Conservation (phyloP, 805 yeast genomes). For the Novakomyces olei region DNA sequence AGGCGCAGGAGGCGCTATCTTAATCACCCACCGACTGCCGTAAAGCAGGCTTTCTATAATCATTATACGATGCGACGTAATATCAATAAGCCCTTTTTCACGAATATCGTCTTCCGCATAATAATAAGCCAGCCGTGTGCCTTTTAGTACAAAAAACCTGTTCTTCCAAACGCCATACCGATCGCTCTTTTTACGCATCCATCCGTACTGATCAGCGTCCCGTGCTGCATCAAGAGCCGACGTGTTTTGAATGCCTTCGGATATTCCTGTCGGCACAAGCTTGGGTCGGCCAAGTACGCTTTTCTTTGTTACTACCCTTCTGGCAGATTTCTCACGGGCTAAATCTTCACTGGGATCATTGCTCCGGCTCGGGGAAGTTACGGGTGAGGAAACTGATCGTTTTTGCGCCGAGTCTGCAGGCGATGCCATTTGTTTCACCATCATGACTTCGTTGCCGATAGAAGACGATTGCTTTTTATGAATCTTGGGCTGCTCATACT, state of each 20-base stretch:
- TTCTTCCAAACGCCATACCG: slow-evolving; percentile 74
- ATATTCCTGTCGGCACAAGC: slow-evolving; percentile 1
- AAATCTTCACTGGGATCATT: not conserved
- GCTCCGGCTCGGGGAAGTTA: not conserved
- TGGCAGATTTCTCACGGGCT: not conserved
- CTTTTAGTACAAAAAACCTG: slow-evolving; percentile 50
- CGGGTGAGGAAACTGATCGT: no score
- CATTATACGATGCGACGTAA: slow-evolving; percentile 78
- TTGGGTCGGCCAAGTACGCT: slow-evolving; percentile 1
- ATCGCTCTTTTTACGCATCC: slow-evolving; percentile 80
- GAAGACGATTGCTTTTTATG: no score
- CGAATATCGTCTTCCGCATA: slow-evolving; percentile 51
- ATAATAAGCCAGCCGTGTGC: slow-evolving; percentile 80
- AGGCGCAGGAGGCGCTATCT: slow-evolving; percentile 89
- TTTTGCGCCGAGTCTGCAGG: no score
- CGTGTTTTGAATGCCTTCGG: slow-evolving; percentile 60
- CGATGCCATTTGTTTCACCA: no score
- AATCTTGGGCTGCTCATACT: no score
- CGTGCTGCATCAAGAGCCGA: slow-evolving; percentile 60
- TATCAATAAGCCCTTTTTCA: slow-evolving; percentile 86
- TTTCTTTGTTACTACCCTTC: not conserved
- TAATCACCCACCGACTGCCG: slow-evolving; percentile 81
- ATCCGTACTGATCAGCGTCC: slow-evolving; percentile 62
- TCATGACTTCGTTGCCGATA: no score
- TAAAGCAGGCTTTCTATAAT: slow-evolving; percentile 82